Percentiles rank a stretch among this genome's conserved stretches.
These are phyloP conservation scores for Coemansia sp. DNA, from an alignment of 192 early-diverging fungal species.

Conservation along the genomic window DNA sequence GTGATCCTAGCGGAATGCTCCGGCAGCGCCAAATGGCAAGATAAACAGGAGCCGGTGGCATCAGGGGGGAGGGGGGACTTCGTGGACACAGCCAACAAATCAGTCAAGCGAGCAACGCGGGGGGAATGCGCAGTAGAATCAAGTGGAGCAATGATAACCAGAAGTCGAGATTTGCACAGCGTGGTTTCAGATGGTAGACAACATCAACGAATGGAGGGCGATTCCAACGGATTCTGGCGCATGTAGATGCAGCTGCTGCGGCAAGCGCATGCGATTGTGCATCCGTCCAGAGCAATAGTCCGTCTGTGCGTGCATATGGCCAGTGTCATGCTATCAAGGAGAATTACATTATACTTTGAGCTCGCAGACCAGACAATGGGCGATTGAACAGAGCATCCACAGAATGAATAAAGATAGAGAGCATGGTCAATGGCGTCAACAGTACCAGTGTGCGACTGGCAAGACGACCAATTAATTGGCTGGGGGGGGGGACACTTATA, in stretches of 20 bases:
- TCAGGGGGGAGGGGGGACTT: too few relatives aligned
- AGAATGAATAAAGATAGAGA: neutral
- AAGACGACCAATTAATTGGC: neutral
- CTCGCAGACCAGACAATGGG: conserved; percentile 6
- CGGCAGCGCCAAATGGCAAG: neutral
- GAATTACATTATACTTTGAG: neutral
- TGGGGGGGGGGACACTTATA: neutral
- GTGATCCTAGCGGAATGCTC: neutral
- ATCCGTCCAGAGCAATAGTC: conserved; percentile 4
- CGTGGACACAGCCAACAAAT: neutral
- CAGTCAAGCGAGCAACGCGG: neutral
- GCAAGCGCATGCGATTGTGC: neutral
- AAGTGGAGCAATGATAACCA: neutral
- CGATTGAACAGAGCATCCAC: neutral
- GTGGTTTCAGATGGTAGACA: neutral
- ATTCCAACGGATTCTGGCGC: neutral
- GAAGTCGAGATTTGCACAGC: neutral
- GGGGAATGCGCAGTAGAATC: neutral
- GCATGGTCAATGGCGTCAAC: neutral
- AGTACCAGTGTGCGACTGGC: neutral
- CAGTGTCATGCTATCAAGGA: neutral
- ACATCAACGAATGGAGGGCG: neutral
- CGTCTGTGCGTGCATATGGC: conserved; percentile 19
- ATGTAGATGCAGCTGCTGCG: neutral
- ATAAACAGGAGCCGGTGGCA: conserved; percentile 3